Evolutionary conservation across 2,329 filamentous ascomycete genomes (phyloP).

Genomic region (Paecilomyces formosus): DNA sequence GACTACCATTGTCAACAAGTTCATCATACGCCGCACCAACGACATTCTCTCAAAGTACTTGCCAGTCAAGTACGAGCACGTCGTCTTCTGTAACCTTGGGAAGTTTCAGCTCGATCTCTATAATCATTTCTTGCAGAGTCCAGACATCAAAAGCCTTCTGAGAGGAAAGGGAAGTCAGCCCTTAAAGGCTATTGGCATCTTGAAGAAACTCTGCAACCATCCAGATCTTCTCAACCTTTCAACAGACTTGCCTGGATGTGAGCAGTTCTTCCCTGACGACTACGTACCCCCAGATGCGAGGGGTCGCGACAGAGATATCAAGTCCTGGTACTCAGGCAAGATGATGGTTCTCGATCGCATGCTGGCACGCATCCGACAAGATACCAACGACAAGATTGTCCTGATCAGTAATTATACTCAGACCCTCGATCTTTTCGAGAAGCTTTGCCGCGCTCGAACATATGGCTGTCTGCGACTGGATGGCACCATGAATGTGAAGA

Average conservation of each 20-base stretch:
- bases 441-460: slow-evolving; percentile 71
- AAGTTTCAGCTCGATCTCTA: slow-evolving; percentile 91
- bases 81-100: slow-evolving; percentile 93
- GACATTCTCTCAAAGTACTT: slow-evolving; percentile 97
- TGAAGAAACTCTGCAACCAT: slow-evolving; percentile 98
- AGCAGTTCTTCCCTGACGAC: slow-evolving; percentile 72
- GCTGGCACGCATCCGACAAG: slow-evolving; percentile 88
- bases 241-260: slow-evolving; percentile 79
- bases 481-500: slow-evolving; percentile 95
- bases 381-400: slow-evolving; percentile 98
- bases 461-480: slow-evolving; percentile 88
- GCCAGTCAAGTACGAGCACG: slow-evolving; percentile 97
- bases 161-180: slow-evolving; percentile 93
- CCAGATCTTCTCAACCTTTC: slow-evolving; percentile 82
- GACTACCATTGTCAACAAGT: slow-evolving; percentile 84
- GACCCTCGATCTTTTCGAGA: slow-evolving; percentile 89
- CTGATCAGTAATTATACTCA: slow-evolving; percentile 98
- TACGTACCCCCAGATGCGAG: slow-evolving; percentile 82
- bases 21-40: slow-evolving; percentile 96
- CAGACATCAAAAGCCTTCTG: slow-evolving; percentile 85
- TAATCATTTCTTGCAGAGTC: slow-evolving; percentile 94
- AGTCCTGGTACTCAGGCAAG: slow-evolving; percentile 94
- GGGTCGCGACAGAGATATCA: slow-evolving; percentile 84
- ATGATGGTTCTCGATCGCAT: slow-evolving; percentile 98
- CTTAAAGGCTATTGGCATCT: slow-evolving; percentile 87